Evolutionary conservation across 2,329 filamentous ascomycete genomes (phyloP), one percentile per base, ranked within the genome.

Genomic region (Pseudogymnoascus sp.): DNA sequence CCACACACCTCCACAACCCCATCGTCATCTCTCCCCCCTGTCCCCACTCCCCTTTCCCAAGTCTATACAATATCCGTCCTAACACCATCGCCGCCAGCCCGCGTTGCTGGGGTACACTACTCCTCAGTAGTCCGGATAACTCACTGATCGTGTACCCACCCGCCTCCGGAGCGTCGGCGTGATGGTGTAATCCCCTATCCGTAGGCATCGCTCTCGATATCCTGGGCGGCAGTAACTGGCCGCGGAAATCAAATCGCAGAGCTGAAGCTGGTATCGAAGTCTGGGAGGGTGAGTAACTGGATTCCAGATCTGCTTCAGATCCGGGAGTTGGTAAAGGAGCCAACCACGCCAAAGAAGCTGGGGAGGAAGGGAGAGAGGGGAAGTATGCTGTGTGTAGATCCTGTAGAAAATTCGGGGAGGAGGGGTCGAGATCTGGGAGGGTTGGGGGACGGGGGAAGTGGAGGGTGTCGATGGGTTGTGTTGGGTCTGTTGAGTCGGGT

Each of bases 361-460:
- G 92, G 75, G 97, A 91, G 63, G 92, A 86, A 1, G 93, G 86
- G 1, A 96, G 86, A 66, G 86, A 85, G 11, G 95, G 93, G 76
- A 97, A 99, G 82, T 96, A 99, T 75, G 97, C 96, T 21, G 86
- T 78, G 79, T 96, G 93, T 5, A 99, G 85, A 64, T 90, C 88
- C 57, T 84, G 77, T 64, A 97, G 86, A 77, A 97, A 97, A 71
- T 91, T 81, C 0, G 90, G 88, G 65, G 93, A 90, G 39, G 85
- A 80, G 0, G 93, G 92, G 73, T 97, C 91, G 67, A 97, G 87
- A 65, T 91, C 87, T 10, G 89, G 89, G 1, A 81, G 75, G 21
- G 80, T 69, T 74, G 80, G 37, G 69, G 77, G 67, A 68, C 77
- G 68, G 64, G 79, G 71, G 75, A 67, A 78, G 73, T 66, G 80